Base-by-base conservation (phyloP, 306 rosid species). In the Quercus cerris region DNA sequence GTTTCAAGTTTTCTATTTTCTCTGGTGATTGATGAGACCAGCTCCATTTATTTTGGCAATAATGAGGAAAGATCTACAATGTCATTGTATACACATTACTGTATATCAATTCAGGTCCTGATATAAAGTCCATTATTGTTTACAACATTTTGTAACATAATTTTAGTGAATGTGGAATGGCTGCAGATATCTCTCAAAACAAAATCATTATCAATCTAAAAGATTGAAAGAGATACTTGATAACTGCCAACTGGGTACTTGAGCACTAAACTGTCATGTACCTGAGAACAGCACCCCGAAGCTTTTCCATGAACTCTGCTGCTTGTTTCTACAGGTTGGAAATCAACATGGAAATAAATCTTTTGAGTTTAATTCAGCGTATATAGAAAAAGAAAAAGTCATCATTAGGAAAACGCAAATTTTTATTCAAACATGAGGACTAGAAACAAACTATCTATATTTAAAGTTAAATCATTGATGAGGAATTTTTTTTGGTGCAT, bases 251-350 rank as follows among this genome's bases (percentile, higher is more conserved):
- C 70, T 57, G 56, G 56, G 63, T 25, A 67, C 86, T 95, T 57
- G 56, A 61, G 63, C 27, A 70, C 85, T 95, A 89, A 64, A 86
- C 94, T 75, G 99, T 95, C 61, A 93, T 89, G 84, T 93, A 93
- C 84, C 85, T 91, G 77, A 95, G 82, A 85, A 93, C 80, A 73
- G 97, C 91, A 57, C 94, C 93, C 3, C 99, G 98, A 81, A 95
- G 84, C 89, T 91, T 95, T 82, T 95, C 94, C 99, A 95, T 93
- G 86, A 70, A 93, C 49, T 89, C 98, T 19, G 99, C 98, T 33
- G 93, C 98, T 78, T 89, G 85, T 73, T 83, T 90, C 99, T 93
- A 94, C 82, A 87, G 56, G 73, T 81, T 56, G 64, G 70, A 77
- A 79, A 71, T 54, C 69, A 82, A 77, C 54, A 75, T 46, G 18